A percentile compares a stretch with the other conserved stretches of the same genome.
Conservation (phyloP, 768 basidiomycete species). For the Ramaria sp. region DNA sequence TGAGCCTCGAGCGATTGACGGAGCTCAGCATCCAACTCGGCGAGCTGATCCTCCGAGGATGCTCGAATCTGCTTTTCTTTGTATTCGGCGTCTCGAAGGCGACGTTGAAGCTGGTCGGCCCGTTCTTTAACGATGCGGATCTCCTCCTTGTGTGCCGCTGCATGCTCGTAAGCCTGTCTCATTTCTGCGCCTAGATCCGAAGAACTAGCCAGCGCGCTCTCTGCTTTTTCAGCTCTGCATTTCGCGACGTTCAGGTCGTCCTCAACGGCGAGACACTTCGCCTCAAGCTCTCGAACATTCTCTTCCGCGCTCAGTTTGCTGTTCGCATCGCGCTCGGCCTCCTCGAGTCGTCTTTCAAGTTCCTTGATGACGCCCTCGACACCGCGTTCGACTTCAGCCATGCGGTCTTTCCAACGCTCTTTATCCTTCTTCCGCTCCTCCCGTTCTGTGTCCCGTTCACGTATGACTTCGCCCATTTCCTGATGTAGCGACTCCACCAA, state of each 20-base stretch:
- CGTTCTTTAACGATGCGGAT: conserved; percentile 38
- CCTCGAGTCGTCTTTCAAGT: conserved; percentile 44
- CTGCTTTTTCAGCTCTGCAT: conserved; percentile 48
- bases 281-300: conserved; percentile 23
- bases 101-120: conserved; percentile 46
- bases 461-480: conserved; percentile 21
- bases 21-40: conserved; percentile 14
- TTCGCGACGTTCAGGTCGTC: conserved; percentile 4
- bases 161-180: conserved; percentile 51
- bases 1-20: conserved; percentile 22
- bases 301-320: conserved; percentile 24
- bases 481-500: conserved; percentile 8
- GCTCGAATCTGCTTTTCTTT: conserved; percentile 36
- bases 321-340: conserved; percentile 35
- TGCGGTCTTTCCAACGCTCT: conserved; percentile 58
- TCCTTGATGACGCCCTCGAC: conserved; percentile 58
- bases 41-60: conserved; percentile 21
- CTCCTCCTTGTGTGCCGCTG: conserved; percentile 35
- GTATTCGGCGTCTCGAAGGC: conserved; percentile 37
- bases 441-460: conserved; percentile 42
- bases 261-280: conserved; percentile 45
- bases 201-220: conserved; percentile 49
- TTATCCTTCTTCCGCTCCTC: conserved; percentile 54
- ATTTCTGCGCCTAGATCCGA: conserved; percentile 61
- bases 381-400: conserved; percentile 60